These are phyloP conservation scores for Dionaea muscipula DNA, from an alignment of 179 eudicot species.

Conservation along the genomic window DNA sequence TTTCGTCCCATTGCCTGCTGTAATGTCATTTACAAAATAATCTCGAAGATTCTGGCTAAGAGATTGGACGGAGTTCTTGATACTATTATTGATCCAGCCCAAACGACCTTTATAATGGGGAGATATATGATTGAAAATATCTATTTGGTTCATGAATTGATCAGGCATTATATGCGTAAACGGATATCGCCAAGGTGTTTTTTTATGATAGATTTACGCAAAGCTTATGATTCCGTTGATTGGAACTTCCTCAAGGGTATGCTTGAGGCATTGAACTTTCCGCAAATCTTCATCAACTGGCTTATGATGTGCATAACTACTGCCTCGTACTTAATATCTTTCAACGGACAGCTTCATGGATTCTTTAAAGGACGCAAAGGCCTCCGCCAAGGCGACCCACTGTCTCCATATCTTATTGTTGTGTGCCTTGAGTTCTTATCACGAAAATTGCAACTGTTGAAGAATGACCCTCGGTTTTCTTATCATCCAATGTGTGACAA, in stretches of 20 bases:
- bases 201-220: too few species aligned
- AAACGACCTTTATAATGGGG: too few species aligned
- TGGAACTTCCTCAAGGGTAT: neutral
- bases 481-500: neutral
- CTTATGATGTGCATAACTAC: neutral
- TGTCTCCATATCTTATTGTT: neutral
- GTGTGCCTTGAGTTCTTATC: neutral
- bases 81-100: too few species aligned
- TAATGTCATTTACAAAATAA: too few species aligned
- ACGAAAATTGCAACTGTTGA: neutral
- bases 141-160: too few species aligned
- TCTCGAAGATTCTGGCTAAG: too few species aligned
- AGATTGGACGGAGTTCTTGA: too few species aligned
- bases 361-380: neutral
- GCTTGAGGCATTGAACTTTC: neutral
- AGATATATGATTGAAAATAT: too few species aligned
- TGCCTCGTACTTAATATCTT: neutral
- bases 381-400: neutral
- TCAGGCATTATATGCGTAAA: too few species aligned
- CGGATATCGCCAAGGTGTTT: too few species aligned
- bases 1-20: too few species aligned
- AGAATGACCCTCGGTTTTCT: neutral
- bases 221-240: neutral
- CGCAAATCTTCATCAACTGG: neutral
- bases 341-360: neutral